Conservation (phyloP, 768 basidiomycete genomes). For the Psilocybe azurescens region DNA sequence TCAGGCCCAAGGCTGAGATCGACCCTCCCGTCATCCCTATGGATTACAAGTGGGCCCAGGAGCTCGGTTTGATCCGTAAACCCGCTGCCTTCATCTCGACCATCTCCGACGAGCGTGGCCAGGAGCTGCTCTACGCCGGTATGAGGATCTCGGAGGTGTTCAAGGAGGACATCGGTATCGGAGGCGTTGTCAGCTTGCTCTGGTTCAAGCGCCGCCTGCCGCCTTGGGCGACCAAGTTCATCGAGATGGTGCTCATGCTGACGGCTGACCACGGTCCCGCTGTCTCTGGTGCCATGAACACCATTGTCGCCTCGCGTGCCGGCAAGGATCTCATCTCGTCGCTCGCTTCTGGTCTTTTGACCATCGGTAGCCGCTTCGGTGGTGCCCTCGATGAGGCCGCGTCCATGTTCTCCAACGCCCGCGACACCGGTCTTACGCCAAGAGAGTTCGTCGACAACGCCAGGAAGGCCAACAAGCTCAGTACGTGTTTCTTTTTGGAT, state of each 20-base stretch:
- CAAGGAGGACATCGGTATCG: conserved; percentile 95
- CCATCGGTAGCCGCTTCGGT: conserved; percentile 98
- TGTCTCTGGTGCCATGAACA: conserved; percentile 99
- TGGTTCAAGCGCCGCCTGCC: conserved; percentile 99
- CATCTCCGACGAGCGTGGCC: conserved; percentile 98
- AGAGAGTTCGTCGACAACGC: conserved; percentile 96
- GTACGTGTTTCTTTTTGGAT: conserved; percentile 46
- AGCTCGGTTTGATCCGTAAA: conserved; percentile 97
- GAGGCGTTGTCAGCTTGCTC: conserved; percentile 93
- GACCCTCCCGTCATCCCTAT: conserved; percentile 98
- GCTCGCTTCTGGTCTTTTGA: conserved; percentile 93
- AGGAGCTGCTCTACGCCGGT: conserved; percentile 97
- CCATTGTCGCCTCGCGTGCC: conserved; percentile 98
- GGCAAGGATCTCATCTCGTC: conserved; percentile 99
- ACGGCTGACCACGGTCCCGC: conserved; percentile 99
- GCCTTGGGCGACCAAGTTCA: conserved; percentile 95
- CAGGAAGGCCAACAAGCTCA: conserved; percentile 93
- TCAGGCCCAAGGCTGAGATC: conserved; percentile 76
- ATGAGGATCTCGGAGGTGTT: conserved; percentile 99
- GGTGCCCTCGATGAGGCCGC: conserved; percentile 99
- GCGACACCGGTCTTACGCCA: conserved; percentile 92
- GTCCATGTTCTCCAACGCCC: conserved; percentile 90
- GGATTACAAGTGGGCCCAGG: conserved; percentile 99
- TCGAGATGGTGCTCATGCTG: conserved; percentile 99
- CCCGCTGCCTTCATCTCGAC: conserved; percentile 99